Evolutionary conservation across 2,329 filamentous ascomycete species (phyloP), one percentile per base, ranked within the genome.

Genomic region (Atkinsonella texensis): DNA sequence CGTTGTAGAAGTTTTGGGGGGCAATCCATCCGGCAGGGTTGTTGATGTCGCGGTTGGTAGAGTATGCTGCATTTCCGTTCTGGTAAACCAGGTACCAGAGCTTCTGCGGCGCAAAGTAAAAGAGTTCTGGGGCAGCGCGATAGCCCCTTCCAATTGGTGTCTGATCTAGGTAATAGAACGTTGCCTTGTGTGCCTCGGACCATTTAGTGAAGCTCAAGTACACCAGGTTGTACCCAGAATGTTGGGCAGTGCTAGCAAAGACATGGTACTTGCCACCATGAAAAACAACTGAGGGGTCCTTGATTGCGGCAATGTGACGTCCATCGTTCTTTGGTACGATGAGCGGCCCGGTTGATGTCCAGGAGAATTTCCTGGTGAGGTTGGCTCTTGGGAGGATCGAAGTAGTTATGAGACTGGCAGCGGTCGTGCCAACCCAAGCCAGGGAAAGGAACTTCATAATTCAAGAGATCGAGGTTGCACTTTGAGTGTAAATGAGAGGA

Each of bases 241-340:
- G 40, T 57, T 74, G 67, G 57, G 73, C 68, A 53, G 62, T 70
- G 1, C 78, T 74, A 1, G 68, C 80, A 59, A 84, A 85, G 2
- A 84, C 80, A 7, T 84, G 71, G 55, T 83, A 70, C 62, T 81
- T 61, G 50, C 73, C 76, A 35, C 84, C 77, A 68, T 79, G 79
- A 1, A 67, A 60, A 18, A 73, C 74, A 50, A 63, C 60, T 23
- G 76, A 81, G 65, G 84, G 84, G 65, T 85, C 81, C 60, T 85
- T 85, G 58, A 85, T 32, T 20, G 15, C 49, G 1, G 1, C 1
- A 32, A 46, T 0, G 42, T 17, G 4, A 15, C 11, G 49, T 18
- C 33, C 33, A 7, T 50, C 42, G 20, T 2, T 23, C 32, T 46
- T 45, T 4, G 49, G 18, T 6, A 2, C 3, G 33, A 50, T 46